These are phyloP conservation scores for Mayamaea pseudoterrestris DNA, from an alignment of 108 stramenopile genomes.

Conservation along the genomic window DNA sequence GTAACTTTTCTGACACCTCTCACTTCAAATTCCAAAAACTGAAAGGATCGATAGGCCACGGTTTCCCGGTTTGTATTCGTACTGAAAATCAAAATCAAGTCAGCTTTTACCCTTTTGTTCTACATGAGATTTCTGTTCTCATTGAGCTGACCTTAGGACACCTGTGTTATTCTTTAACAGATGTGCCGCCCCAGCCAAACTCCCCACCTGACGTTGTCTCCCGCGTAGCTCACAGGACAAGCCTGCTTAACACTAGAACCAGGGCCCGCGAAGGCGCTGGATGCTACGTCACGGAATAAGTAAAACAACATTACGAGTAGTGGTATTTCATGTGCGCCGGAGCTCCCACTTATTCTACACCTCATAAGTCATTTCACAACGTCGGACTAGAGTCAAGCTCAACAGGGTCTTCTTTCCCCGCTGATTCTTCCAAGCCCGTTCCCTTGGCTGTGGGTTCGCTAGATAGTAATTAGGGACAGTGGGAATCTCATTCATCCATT, in stretches of 20 bases:
- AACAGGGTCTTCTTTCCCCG: slow-evolving; percentile 94
- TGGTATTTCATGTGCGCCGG: slow-evolving; percentile 89
- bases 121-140: slow-evolving; percentile 91
- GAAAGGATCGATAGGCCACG: slow-evolving; percentile 97
- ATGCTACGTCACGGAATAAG: slow-evolving; percentile 85
- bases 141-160: slow-evolving; percentile 95
- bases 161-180: slow-evolving; percentile 77
- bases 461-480: slow-evolving; percentile 96
- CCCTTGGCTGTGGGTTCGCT: slow-evolving; percentile 95
- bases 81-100: slow-evolving; percentile 96
- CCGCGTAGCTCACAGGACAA: slow-evolving; percentile 52
- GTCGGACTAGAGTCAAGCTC: slow-evolving; percentile 97
- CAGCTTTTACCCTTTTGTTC: slow-evolving; percentile 91
- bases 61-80: slow-evolving; percentile 93
- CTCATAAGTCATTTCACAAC: slow-evolving; percentile 95
- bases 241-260: slow-evolving; percentile 62
- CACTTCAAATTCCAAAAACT: slow-evolving; percentile 89
- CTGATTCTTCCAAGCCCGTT: slow-evolving; percentile 88
- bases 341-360: slow-evolving; percentile 96
- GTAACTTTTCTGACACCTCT: slow-evolving; percentile 98
- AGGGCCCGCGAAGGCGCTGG: slow-evolving; percentile 73
- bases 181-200: slow-evolving; percentile 94
- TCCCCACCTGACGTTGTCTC: slow-evolving; percentile 91
- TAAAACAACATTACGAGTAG: slow-evolving; percentile 97
- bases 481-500: slow-evolving; percentile 88